Evolutionary conservation across 345 rosid species (phyloP).

Genomic region (Dimocarpus longan): DNA sequence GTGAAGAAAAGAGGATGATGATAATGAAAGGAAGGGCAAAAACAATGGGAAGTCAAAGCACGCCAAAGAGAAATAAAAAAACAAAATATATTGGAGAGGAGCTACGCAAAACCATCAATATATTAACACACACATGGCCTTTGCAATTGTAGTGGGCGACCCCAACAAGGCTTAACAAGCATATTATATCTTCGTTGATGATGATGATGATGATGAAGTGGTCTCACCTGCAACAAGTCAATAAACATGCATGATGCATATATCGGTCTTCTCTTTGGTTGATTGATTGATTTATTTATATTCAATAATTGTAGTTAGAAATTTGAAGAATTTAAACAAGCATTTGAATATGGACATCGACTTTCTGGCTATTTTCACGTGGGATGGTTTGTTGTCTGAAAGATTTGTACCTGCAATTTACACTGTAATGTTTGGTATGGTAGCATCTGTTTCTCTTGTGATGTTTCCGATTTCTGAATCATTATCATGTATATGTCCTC

Average conservation of each 20-base stretch:
- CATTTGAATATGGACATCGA: too few species aligned
- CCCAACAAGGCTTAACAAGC: not conserved
- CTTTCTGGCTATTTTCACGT: too few species aligned
- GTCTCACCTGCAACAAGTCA: not conserved
- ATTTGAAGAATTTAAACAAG: too few species aligned
- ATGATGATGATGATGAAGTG: not conserved
- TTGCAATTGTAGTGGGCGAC: constrained; percentile 11
- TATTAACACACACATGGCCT: not conserved
- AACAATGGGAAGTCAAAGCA: constrained; percentile 16
- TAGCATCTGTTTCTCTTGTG: too few species aligned
- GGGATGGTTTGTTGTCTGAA: too few species aligned
- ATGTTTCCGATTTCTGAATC: too few species aligned
- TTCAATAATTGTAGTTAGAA: too few species aligned
- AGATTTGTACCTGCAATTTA: too few species aligned
- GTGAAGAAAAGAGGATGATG: not conserved
- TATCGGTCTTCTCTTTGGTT: too few species aligned
- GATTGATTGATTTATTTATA: too few species aligned
- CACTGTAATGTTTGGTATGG: too few species aligned
- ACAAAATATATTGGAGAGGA: not conserved
- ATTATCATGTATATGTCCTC: too few species aligned
- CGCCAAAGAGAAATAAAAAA: constrained; percentile 3
- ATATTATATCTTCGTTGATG: not conserved
- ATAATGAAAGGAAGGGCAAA: not conserved
- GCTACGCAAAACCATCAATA: not conserved
- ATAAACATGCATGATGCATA: not conserved